phyloP scores from a whole-genome alignment of 148 eudicot species.

The Nyssa sinensis region DNA sequence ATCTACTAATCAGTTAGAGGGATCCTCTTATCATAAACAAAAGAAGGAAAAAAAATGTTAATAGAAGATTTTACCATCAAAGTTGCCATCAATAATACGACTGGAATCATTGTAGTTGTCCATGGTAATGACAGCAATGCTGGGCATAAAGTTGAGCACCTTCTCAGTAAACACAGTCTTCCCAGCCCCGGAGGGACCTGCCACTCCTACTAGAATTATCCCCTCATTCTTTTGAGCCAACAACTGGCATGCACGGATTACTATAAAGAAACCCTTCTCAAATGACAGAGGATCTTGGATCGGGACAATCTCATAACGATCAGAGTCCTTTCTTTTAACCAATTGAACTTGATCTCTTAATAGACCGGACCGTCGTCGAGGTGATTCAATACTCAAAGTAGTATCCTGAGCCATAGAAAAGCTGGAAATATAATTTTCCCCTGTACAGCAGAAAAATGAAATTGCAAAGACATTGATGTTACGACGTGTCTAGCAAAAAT shows the following conservation, averaged over 20 bases:
- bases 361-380: constrained; percentile 64
- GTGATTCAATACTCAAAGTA: constrained; percentile 51
- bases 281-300: constrained; percentile 65
- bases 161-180: constrained; percentile 82
- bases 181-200: constrained; percentile 93
- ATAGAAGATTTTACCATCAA: constrained; percentile 50
- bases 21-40: background rate
- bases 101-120: constrained; percentile 82
- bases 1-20: constrained; percentile 4
- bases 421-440: background rate
- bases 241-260: constrained; percentile 80
- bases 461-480: background rate
- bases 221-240: constrained; percentile 81
- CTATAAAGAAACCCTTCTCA: constrained; percentile 82
- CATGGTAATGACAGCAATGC: constrained; percentile 79
- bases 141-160: constrained; percentile 71
- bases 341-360: constrained; percentile 82
- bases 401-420: constrained; percentile 45
- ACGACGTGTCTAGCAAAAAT: background rate
- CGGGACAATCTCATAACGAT: constrained; percentile 68
- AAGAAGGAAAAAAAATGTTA: background rate
- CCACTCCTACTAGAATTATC: constrained; percentile 74
- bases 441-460: constrained; percentile 4
- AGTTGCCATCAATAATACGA: constrained; percentile 83
- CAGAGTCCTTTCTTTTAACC: constrained; percentile 58